Conservation (phyloP, 1,284 basidiomycete genomes). For the Ganoderma sp. region DNA sequence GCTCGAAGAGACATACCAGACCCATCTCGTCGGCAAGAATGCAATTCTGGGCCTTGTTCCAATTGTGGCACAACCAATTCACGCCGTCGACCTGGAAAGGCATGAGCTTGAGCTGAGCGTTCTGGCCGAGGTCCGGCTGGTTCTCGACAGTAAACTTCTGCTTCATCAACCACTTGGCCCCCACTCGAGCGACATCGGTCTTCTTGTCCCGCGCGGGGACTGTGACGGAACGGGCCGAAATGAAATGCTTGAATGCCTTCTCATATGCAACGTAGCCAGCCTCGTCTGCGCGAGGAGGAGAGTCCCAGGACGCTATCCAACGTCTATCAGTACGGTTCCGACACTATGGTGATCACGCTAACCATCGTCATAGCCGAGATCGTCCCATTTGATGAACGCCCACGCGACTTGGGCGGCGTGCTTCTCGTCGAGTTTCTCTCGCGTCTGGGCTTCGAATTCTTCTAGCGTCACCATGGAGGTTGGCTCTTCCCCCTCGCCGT, state of each 20-base stretch:
- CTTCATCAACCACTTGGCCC: slow-evolving; percentile 50
- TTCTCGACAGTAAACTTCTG: slow-evolving; percentile 53
- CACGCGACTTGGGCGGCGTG: slow-evolving; percentile 72
- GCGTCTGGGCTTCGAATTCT: slow-evolving; percentile 62
- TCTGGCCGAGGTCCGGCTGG: slow-evolving; percentile 71
- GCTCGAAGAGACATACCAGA: slow-evolving; percentile 54
- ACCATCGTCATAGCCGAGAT: slow-evolving; percentile 90
- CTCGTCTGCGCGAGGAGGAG: slow-evolving; percentile 71
- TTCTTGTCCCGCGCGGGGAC: slow-evolving; percentile 58
- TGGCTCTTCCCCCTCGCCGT: slow-evolving; percentile 64
- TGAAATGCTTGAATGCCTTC: slow-evolving; percentile 67
- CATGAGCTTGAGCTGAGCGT: slow-evolving; percentile 71
- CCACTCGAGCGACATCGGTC: slow-evolving; percentile 39
- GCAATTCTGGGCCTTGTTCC: slow-evolving; percentile 86
- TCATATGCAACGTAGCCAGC: slow-evolving; percentile 67
- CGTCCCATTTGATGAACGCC: slow-evolving; percentile 89
- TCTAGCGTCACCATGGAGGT: slow-evolving; percentile 58
- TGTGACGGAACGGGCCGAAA: slow-evolving; percentile 66
- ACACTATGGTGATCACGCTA: slow-evolving; percentile 29
- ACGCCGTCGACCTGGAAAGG: slow-evolving; percentile 91
- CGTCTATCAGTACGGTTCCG: not conserved
- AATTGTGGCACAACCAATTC: slow-evolving; percentile 91
- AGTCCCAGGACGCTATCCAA: slow-evolving; percentile 85
- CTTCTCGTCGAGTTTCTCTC: slow-evolving; percentile 50
- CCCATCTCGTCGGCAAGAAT: slow-evolving; percentile 99